Conservation (phyloP, 2,329 filamentous ascomycete species). For the Neofusicoccum kwambonambiense region DNA sequence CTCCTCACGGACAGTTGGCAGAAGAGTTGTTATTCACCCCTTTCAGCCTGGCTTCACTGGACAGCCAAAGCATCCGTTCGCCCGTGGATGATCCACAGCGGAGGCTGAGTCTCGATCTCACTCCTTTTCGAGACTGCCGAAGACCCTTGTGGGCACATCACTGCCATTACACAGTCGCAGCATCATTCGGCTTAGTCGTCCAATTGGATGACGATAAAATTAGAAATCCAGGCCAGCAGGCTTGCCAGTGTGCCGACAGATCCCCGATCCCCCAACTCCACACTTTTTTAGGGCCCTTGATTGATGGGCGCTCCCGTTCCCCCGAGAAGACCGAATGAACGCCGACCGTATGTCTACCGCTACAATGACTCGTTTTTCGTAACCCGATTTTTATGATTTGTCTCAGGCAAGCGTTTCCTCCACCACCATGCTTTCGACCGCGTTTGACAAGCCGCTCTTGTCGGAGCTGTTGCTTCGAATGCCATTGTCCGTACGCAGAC, state of each 20-base stretch:
- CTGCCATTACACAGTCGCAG: neutral
- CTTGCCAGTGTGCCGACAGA: neutral
- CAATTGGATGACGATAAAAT: neutral
- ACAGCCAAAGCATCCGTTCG: neutral
- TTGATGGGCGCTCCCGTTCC: neutral
- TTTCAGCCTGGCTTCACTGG: neutral
- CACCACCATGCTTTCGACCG: slow-evolving; percentile 14
- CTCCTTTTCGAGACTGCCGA: neutral
- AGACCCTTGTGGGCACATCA: neutral
- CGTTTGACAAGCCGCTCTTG: slow-evolving; percentile 10
- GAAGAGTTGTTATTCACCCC: neutral
- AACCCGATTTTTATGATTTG: neutral
- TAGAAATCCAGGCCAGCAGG: neutral
- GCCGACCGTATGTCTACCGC: slow-evolving; percentile 7
- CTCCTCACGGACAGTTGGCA: neutral
- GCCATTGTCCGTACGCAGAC: slow-evolving; percentile 69
- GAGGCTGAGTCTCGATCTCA: neutral
- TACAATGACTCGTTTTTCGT: slow-evolving; percentile 3
- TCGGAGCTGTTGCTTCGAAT: slow-evolving; percentile 31
- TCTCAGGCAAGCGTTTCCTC: slow-evolving; percentile 11
- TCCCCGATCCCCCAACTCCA: slow-evolving; percentile 10
- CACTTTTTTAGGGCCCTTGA: neutral
- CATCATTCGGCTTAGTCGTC: neutral
- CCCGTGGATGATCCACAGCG: neutral
- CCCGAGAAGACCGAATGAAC: slow-evolving; percentile 16